Base-by-base conservation (phyloP, 169 alveolate species). In the Amoebophrya sp. region DNA sequence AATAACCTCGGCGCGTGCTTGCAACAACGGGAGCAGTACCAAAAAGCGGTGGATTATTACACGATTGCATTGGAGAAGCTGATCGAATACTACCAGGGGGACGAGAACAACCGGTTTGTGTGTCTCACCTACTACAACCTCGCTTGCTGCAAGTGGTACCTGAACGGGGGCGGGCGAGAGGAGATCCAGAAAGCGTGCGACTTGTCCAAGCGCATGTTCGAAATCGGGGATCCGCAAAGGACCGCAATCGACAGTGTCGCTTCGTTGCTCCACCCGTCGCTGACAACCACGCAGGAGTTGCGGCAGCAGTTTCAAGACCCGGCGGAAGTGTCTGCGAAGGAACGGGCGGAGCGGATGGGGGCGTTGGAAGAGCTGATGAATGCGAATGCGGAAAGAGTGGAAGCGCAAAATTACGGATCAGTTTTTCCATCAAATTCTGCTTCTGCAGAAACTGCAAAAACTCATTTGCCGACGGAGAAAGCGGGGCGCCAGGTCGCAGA, bases 51-150 rank as follows among this genome's bases (percentile, higher is more conserved):
- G 10, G 83, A 66, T 25, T 66, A 66, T 25, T 66, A 66, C 35
- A 2, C 1, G 35, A 66, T 66, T 25, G 83, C 83, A 25, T 25
- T 66, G 39, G 83, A 66, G 10, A 18, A 25, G 35, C 83, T 66
- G 35, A 2, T 66, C 35, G 83, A 66, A 25, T 66, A 66, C 83
- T 66, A 66, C 83, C 32, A 66, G 35, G 35, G 35, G 39, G 83
- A 66, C 83, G 83, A 66, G 7, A 66, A 66, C 35, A 66, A 66
- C 83, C 83, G 83, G 32, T 66, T 12, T 25, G 32, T 66, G 32
- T 66, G 83, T 25, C 83, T 66, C 83, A 66, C 83, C 38, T 66
- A 66, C 83, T 66, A 66, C 35, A 66, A 66, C 83, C 83, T 66
- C 38, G 83, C 35, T 12, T 66, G 83, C 35, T 66, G 83, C 35